Evolutionary conservation across 2,329 filamentous ascomycete genomes (phyloP).

Genomic region (Parafenestella ontariensis): DNA sequence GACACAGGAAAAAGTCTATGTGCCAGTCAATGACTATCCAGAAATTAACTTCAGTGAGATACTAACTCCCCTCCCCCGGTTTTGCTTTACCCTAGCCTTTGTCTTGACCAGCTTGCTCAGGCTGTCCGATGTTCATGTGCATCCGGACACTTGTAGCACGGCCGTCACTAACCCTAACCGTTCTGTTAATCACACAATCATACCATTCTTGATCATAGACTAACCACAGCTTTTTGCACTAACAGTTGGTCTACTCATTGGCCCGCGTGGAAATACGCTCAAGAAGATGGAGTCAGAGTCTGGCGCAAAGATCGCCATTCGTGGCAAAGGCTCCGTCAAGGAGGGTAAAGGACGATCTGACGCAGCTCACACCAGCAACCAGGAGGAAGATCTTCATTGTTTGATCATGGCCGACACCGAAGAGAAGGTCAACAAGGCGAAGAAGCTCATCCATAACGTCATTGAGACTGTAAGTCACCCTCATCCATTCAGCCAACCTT

Average conservation of each 20-base stretch:
- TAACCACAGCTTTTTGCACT: slow-evolving; percentile 88
- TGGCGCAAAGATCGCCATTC: slow-evolving; percentile 97
- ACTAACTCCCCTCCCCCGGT: slow-evolving; percentile 69
- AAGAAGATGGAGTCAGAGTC: slow-evolving; percentile 99
- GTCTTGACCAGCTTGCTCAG: slow-evolving; percentile 54
- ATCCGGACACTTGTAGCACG: slow-evolving; percentile 46
- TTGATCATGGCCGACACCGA: slow-evolving; percentile 99
- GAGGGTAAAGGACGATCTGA: slow-evolving; percentile 99
- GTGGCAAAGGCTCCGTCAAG: slow-evolving; percentile 99
- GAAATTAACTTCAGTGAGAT: slow-evolving; percentile 99
- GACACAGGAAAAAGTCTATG: slow-evolving; percentile 99
- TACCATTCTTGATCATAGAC: slow-evolving; percentile 62
- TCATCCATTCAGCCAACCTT: slow-evolving; percentile 3
- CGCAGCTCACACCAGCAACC: slow-evolving; percentile 98
- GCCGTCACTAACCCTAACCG: slow-evolving; percentile 51
- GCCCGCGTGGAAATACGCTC: slow-evolving; percentile 98
- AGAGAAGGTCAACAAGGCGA: slow-evolving; percentile 99
- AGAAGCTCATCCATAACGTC: slow-evolving; percentile 97
- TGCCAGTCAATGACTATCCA: slow-evolving; percentile 99
- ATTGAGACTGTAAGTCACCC: slow-evolving; percentile 86
- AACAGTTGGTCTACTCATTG: slow-evolving; percentile 99
- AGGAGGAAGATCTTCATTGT: slow-evolving; percentile 99
- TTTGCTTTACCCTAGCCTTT: slow-evolving; percentile 54
- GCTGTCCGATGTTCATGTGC: slow-evolving; percentile 35
- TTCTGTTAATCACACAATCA: slow-evolving; percentile 39